Evolutionary conservation across 768 basidiomycete genomes (phyloP).

Genomic region (Suillus placidus): DNA sequence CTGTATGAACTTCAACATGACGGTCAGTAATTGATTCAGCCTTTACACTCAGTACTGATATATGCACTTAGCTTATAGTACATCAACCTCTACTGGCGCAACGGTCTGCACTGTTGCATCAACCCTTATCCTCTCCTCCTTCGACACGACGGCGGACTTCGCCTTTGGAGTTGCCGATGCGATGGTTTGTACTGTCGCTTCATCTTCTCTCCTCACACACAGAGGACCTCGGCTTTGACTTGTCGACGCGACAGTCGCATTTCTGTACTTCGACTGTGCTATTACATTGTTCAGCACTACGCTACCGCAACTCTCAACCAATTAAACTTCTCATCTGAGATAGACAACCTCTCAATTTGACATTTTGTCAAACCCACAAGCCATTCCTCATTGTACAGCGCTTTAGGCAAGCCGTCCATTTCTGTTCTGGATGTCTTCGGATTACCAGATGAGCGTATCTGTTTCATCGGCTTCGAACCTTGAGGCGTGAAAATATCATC

Average conservation of each 20-base stretch:
- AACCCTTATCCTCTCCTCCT: background rate
- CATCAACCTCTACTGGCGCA: too few relatives aligned
- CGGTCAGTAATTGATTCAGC: too few relatives aligned
- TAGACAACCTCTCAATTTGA: constrained; percentile 2
- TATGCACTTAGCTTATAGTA: too few relatives aligned
- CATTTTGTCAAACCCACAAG: constrained; percentile 3
- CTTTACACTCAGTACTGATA: too few relatives aligned
- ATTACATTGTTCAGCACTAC: background rate
- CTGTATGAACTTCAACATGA: too few relatives aligned
- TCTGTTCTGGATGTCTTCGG: background rate
- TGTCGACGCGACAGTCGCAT: too few relatives aligned
- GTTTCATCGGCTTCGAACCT: constrained; percentile 5
- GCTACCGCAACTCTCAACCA: constrained; percentile 9
- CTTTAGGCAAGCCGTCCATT: constrained; percentile 6
- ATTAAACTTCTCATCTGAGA: background rate
- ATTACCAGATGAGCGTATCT: constrained; percentile 3
- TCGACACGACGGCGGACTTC: too few relatives aligned
- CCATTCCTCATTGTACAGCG: constrained; percentile 12
- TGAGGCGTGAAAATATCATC: constrained; percentile 7
- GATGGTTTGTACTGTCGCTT: background rate
- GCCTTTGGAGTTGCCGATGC: background rate
- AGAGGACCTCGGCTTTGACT: too few relatives aligned
- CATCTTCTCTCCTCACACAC: too few relatives aligned
- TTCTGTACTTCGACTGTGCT: too few relatives aligned
- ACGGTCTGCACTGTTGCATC: background rate